Base-by-base conservation (phyloP, 2,329 filamentous ascomycete genomes). In the Cryphonectria naterciae region DNA sequence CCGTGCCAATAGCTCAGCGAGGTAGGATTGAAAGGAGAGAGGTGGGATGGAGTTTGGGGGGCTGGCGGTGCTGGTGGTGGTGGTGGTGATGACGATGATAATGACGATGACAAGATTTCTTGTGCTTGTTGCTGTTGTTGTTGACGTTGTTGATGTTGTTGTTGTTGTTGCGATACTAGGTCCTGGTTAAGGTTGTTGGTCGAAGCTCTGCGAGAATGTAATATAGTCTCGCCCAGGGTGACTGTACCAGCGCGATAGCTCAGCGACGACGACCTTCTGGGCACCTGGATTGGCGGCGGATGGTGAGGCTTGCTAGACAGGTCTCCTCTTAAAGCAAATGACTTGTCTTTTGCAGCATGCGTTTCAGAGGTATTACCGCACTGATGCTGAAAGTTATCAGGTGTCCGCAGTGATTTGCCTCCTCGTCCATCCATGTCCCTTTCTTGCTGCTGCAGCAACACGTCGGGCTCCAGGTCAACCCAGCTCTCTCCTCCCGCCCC, bases 401-500 rank as follows among this genome's bases (percentile, higher is more conserved):
- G 35, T 64, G 52, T 15, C 43, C 37, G 19, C 25, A 62, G 11
- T 15, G 49, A 13, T n/a, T 19, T 54, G 62, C 58, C 62, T 37
- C 60, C 25, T 37, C 32, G 28, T 10, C 35, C 64, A 10, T 52
- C 28, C 46, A 49, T 1, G 8, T 41, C 46, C 49, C 37, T 66
- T 35, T 67, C 61, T 11, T 58, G 19, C n/a, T 17, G 35, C 22
- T 22, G 46, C 46, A 10, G 22, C 41, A 25, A 19, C 56, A 63
- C 66, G 39, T 75, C 75, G 8, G 74, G 74, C 22, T 74, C 75
- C 68, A 77, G 72, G 61, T 76, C 73, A 25, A 78, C 73, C 77
- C 76, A 78, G 64, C 75, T 77, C 15, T 68, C 73, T 2, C 58
- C 72, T 15, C 49, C 65, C n/a, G 22, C 65, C 35, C 39, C 49